Base-by-base conservation (phyloP, 345 rosid genomes). In the Ceriops tagal region DNA sequence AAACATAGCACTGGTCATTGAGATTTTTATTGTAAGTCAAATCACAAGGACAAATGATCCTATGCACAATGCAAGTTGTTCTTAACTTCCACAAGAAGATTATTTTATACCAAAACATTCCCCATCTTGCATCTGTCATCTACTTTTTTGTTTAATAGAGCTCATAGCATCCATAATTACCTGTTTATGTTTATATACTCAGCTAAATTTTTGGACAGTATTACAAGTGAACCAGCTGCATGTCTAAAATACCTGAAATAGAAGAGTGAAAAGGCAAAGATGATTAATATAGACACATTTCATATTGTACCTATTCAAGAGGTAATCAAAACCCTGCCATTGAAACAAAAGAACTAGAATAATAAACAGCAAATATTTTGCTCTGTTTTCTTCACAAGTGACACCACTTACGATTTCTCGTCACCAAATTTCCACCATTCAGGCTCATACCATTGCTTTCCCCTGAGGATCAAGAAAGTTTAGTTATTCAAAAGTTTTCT, bases 341-440 rank as follows among this genome's bases (percentile, higher is more conserved):
- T 18, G 19, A 20, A 47, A 56, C 65, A 27, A 16, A 32, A 30
- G 52, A 24, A 26, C 27, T 27, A 19, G 53, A 55, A 53, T 30
- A 46, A 52, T 5, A 53, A 4, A 55, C 55, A 62, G 26, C 26
- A 3, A 62, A n/a, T 37, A 20, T 37, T 39, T 56, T 53, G 49
- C 26, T 61, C 21, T 62, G 22, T 47, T 22, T 21, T 52, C 35
- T 53, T 69, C 53, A 3, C 49, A 73, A 78, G 53, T 71, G 16
- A 71, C 64, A 73, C 55, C 60, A 87, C 99, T 88, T 86, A 95
- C 99, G 96, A 85, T 83, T 92, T 92, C 68, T 83, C 89, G 46
- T 90, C 96, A 53, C 99, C 96, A 67, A 92, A 92, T 75, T 90
- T 95, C 99, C 97, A 92, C 97, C 99, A 95, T 3, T 95, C 99